Evolutionary conservation across 2,329 filamentous ascomycete genomes (phyloP), one percentile per base, ranked within the genome.

Genomic region (Laburnicola sp.): DNA sequence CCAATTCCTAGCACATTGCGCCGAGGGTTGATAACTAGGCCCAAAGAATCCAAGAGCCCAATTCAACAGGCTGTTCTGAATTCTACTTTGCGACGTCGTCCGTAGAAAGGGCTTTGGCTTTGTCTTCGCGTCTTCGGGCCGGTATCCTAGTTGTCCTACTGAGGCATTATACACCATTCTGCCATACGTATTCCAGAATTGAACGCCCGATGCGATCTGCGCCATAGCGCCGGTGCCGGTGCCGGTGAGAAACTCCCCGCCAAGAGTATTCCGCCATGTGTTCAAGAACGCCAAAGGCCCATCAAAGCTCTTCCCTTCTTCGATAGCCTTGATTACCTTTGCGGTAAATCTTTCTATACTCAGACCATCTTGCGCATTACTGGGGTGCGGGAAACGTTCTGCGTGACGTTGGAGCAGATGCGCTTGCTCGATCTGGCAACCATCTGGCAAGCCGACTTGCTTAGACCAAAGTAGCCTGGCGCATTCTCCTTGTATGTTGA

Each of bases 141-240:
- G 75, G 70, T 82, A 84, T 2, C 74, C 66, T 1, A 80, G 57
- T 55, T 81, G 78, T 6, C 74, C 79, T 3, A 68, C 57, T 6
- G 72, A 70, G 1, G 81, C 77, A 48, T 80, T 78, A 63, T 78
- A 83, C 27, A 84, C 63, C 3, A 75, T 76, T 25, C 81, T 72
- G 3, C 82, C 82, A 53, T 83, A 83, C 34, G 74, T 72, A 58
- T 78, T 77, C 80, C 80, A 83, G 62, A 82, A 82, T 9, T 71
- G 65, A 4, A 79, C 76, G 7, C 81, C 81, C 7, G 76, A 65
- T 8, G 66, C 59, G 50, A 81, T 80, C 56, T 82, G 79, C 2
- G 80, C 80, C 1, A 68, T 60, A 8, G 80, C 80, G 26, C 81
- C 80, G 5, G 75, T 63, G 35, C 74, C 76, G n/a, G 79, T 79